Percentiles rank a stretch among this genome's conserved stretches.
Conservation (phyloP, 2,329 filamentous ascomycete species). For the Tothia fuscella region DNA sequence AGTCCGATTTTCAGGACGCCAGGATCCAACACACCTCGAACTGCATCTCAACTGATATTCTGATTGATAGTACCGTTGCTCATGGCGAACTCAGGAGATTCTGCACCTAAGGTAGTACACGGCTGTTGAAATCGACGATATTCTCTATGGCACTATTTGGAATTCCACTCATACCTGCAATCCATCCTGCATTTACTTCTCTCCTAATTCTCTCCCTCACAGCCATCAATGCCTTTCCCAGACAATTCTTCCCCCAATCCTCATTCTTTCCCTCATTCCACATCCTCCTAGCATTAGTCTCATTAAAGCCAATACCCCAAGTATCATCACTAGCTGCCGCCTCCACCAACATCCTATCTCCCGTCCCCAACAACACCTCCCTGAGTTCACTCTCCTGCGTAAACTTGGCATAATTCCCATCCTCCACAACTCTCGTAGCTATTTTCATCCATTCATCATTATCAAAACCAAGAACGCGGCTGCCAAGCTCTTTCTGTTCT, state of each 20-base stretch:
- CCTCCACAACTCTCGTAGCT: background rate
- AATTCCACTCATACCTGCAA: no score
- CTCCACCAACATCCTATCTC: background rate
- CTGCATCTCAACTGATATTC: no score
- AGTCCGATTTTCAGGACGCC: no score
- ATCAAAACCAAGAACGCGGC: conserved; percentile 18
- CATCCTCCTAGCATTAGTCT: background rate
- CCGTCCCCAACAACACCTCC: background rate
- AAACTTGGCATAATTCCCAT: conserved; percentile 1
- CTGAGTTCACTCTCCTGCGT: background rate
- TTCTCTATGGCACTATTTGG: no score
- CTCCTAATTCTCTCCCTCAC: conserved; percentile 2
- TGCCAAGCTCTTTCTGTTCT: conserved; percentile 21
- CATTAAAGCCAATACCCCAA: conserved; percentile 7
- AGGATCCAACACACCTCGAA: no score
- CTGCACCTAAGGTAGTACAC: no score
- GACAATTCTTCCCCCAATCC: conserved; percentile 6
- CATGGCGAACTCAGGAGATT: no score
- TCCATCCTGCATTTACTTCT: no score
- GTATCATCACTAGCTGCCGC: background rate
- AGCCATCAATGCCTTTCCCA: conserved; percentile 7
- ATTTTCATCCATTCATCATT: conserved; percentile 17
- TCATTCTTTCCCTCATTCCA: no score
- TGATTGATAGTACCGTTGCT: no score
- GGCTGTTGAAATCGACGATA: no score